Percentiles rank a stretch among this genome's conserved stretches.
Evolutionary conservation across 208 protist species (phyloP).

Genomic region (Herpetomonas muscarum): DNA sequence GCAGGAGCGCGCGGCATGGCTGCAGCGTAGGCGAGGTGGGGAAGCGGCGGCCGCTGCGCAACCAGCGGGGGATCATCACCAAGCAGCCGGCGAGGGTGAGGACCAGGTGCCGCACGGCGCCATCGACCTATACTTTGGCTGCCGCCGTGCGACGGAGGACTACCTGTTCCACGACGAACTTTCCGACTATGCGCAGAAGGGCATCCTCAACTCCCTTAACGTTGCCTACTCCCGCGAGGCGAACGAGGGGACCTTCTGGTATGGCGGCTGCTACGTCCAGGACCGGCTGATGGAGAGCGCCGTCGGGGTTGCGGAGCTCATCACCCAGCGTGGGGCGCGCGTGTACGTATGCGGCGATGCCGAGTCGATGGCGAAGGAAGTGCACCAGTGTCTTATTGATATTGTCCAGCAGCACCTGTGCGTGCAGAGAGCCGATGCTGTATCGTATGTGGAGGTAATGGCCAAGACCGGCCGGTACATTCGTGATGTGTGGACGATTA

Average conservation of each 20-base stretch:
- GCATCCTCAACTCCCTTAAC: conserved; percentile 30
- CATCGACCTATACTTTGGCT: conserved; percentile 60
- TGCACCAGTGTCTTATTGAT: conserved; percentile 32
- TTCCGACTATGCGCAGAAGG: conserved; percentile 21
- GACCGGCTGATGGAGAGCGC: conserved; percentile 43
- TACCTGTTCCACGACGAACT: conserved; percentile 54
- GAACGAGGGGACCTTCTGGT: conserved; percentile 52
- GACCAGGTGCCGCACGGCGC: background rate
- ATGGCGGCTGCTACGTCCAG: conserved; percentile 71
- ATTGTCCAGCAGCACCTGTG: conserved; percentile 37
- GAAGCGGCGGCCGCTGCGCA: background rate
- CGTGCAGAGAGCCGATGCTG: conserved; percentile 7
- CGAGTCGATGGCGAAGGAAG: conserved; percentile 57
- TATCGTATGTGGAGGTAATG: conserved; percentile 30
- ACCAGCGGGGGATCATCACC: background rate
- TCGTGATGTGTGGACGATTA: conserved; percentile 37
- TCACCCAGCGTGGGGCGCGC: conserved; percentile 36
- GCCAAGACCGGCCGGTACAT: conserved; percentile 29
- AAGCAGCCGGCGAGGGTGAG: background rate
- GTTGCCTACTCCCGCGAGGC: conserved; percentile 56
- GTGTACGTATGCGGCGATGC: conserved; percentile 76
- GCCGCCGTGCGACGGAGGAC: conserved; percentile 30
- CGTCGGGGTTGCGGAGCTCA: conserved; percentile 24
- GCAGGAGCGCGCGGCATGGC: conserved; percentile 47
- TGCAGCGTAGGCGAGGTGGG: conserved; percentile 17